Base-by-base conservation (phyloP, 2,329 filamentous ascomycete species). In the Fusarium sp. region DNA sequence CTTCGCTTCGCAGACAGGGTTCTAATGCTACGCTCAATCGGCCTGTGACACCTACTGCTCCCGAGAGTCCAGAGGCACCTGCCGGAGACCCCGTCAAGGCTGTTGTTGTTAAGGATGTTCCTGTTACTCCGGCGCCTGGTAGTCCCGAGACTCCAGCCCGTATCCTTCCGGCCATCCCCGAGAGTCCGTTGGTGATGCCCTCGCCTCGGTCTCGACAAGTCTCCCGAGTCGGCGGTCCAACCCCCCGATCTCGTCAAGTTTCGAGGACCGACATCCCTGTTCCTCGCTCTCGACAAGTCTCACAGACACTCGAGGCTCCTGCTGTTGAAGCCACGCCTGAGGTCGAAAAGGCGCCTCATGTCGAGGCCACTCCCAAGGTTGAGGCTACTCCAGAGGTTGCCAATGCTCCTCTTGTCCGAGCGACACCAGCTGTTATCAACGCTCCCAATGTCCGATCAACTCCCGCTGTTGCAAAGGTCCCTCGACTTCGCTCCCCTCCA, bases 201-300 rank as follows among this genome's bases (percentile, higher is more conserved):
- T 60, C 64, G 2, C 75, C 73, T 14, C 66, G 70, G 6, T 74
- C 74, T 2, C 65, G 70, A 22, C 65, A 76, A 32, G 71, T 75
- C 4, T 76, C 75, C 33, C 67, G 52, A 35, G 58, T 33, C 7
- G 62, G 56, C 1, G 37, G 38, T 9, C 15, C 50, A 5, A 52
- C 65, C 11, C 70, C 63, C 30, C 66, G 57, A 8, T 73, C 70
- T 12, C 60, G 71, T 7, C 71, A 73, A 38, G 67, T 73, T 6
- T 73, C 71, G 22, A 54, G 32, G 10, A 64, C 40, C 6, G 45
- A 61, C 8, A 4, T 32, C 50, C 58, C 58, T 6, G 30, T 52
- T 22, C 72, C 72, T 43, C 71, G 59, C 14, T 74, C 72, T 3
- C 68, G 68, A 12, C 71, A 74, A 33, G 71, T 74, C 43, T 74